Percentiles rank a stretch among this genome's conserved stretches.
phyloP scores from a whole-genome alignment of 495 filamentous ascomycete genomes.

The Aspergillus cristatus region DNA sequence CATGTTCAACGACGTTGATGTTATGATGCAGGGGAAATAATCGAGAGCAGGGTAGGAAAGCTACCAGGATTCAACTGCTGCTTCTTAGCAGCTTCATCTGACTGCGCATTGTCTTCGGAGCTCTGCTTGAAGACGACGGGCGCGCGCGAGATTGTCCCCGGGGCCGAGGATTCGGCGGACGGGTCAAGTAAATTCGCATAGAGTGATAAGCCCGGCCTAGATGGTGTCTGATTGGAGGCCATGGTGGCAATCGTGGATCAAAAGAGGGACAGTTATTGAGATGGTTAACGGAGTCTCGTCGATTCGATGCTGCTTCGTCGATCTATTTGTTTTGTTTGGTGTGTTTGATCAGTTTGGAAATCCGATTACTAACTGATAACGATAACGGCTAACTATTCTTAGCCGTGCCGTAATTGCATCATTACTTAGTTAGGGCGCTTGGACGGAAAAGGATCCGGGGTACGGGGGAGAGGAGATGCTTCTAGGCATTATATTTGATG shows the following conservation, averaged over 20 bases:
- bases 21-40: no score
- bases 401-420: no score
- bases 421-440: no score
- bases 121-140: slow-evolving; percentile 68
- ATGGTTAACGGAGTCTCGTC: no score
- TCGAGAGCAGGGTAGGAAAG: slow-evolving; percentile 22
- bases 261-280: no score
- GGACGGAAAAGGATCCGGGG: no score
- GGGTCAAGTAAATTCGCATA: slow-evolving; percentile 58
- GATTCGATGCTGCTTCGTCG: no score
- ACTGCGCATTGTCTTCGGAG: slow-evolving; percentile 36
- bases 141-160: slow-evolving; percentile 62
- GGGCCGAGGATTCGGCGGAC: slow-evolving; percentile 35
- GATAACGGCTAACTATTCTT: no score
- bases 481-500: not conserved
- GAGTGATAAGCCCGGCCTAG: slow-evolving; percentile 40
- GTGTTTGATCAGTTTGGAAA: not conserved
- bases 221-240: slow-evolving; percentile 24
- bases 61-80: slow-evolving; percentile 65
- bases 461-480: no score
- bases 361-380: no score
- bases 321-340: not conserved
- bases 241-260: slow-evolving; percentile 11
- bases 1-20: no score
- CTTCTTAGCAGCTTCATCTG: slow-evolving; percentile 59